Evolutionary conservation across 2,329 filamentous ascomycete genomes (phyloP).

Genomic region (Fusarium pilosicola): DNA sequence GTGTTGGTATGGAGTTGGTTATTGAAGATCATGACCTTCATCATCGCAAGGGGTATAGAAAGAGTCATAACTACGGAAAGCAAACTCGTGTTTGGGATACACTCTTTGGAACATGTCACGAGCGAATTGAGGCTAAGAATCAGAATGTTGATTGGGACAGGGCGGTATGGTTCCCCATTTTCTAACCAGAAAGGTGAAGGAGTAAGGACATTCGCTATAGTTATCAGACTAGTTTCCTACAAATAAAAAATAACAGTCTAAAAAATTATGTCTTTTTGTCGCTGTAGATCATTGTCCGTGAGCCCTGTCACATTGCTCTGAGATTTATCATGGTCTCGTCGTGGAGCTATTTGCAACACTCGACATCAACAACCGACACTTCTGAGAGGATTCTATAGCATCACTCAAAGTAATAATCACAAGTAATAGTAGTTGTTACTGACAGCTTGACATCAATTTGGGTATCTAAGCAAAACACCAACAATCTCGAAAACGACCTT

Average conservation of each 20-base stretch:
- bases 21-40: conserved; percentile 31
- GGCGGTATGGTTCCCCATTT: neutral
- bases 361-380: neutral
- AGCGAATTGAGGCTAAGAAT: conserved; percentile 5
- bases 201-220: neutral
- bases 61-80: conserved; percentile 31
- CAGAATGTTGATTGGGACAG: conserved; percentile 20
- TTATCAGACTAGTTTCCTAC: neutral
- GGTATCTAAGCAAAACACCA: neutral
- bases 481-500: neutral
- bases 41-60: conserved; percentile 27
- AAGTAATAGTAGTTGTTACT: neutral
- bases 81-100: conserved; percentile 26
- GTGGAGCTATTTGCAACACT: neutral
- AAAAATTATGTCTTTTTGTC: too few relatives aligned
- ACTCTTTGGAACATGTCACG: conserved; percentile 23
- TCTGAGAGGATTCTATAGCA: rapidly evolving
- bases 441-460: neutral
- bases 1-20: conserved; percentile 1
- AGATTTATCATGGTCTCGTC: neutral
- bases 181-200: rapidly evolving
- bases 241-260: neutral
- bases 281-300: neutral
- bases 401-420: rapidly evolving
- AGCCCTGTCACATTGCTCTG: neutral